phyloP scores from a whole-genome alignment of 2,329 filamentous ascomycete species.

The Diplodia intermedia region DNA sequence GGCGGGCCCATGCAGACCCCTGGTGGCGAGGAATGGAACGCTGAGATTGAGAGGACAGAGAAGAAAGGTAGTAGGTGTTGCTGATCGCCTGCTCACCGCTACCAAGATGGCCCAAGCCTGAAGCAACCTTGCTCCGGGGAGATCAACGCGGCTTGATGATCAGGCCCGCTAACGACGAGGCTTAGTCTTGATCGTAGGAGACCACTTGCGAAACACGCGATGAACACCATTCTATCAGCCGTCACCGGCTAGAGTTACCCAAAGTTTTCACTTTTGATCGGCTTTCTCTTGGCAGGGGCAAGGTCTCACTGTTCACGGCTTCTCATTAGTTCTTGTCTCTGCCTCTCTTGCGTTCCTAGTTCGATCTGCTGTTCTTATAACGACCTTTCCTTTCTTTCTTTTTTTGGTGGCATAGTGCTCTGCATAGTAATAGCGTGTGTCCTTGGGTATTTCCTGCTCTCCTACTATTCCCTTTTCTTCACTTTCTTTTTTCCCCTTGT shows the following conservation, averaged over 20 bases:
- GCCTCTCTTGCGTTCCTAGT: constrained; percentile 9
- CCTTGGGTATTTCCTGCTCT: background rate
- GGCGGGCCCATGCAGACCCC: constrained; percentile 38
- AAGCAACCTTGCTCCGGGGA: background rate
- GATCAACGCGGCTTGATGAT: constrained; percentile 6
- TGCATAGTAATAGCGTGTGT: constrained; percentile 17
- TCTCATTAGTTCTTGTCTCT: constrained; percentile 9
- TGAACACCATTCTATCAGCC: background rate
- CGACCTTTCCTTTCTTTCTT: background rate
- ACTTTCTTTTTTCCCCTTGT: background rate
- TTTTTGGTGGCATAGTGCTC: background rate
- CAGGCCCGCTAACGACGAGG: background rate
- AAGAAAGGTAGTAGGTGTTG: constrained; percentile 48
- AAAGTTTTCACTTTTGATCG: constrained; percentile 5
- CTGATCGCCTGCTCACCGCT: constrained; percentile 32
- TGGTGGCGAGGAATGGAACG: constrained; percentile 46
- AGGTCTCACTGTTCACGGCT: constrained; percentile 20
- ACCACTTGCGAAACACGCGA: background rate
- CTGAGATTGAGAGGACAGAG: constrained; percentile 44
- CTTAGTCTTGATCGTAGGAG: background rate
- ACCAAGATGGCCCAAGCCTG: background rate
- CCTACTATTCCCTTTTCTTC: background rate
- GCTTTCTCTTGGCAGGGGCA: constrained; percentile 23
- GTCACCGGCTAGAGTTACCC: background rate
- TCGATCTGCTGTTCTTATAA: background rate